Conservation (phyloP, 2,329 filamentous ascomycete species). For the Penicillium sp. region DNA sequence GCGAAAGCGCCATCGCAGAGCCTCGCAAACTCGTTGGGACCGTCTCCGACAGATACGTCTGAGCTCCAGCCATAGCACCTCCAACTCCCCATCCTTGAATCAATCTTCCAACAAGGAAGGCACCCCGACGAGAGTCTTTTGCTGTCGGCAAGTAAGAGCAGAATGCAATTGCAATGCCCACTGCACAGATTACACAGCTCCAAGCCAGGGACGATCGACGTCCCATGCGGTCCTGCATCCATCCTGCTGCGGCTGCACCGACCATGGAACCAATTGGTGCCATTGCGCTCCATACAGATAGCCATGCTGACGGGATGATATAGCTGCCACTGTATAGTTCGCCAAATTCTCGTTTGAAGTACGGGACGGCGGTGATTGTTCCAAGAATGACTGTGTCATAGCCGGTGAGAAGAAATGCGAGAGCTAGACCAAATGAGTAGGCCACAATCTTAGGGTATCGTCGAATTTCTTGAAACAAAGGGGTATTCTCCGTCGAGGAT, state of each 20-base stretch:
- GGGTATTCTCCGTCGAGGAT: background rate
- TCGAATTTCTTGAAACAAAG: slow-evolving; percentile 32
- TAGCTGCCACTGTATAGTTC: slow-evolving; percentile 36
- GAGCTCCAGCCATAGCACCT: slow-evolving; percentile 50
- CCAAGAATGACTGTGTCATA: slow-evolving; percentile 35
- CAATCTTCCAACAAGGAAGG: slow-evolving; percentile 56
- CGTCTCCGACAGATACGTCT: slow-evolving; percentile 61
- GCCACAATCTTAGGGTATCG: slow-evolving; percentile 26
- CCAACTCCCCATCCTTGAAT: slow-evolving; percentile 56
- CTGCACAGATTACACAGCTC: slow-evolving; percentile 47
- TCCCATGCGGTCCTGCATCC: slow-evolving; percentile 50
- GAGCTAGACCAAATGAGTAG: slow-evolving; percentile 20
- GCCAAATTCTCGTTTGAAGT: slow-evolving; percentile 44
- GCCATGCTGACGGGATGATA: slow-evolving; percentile 53
- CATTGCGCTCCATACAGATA: slow-evolving; percentile 53
- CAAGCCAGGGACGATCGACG: slow-evolving; percentile 46
- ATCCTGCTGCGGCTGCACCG: slow-evolving; percentile 48
- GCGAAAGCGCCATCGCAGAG: slow-evolving; percentile 57
- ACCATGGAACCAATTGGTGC: slow-evolving; percentile 48
- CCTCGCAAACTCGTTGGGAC: slow-evolving; percentile 55
- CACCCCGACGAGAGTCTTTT: slow-evolving; percentile 40
- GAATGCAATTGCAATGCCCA: slow-evolving; percentile 46
- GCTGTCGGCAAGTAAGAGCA: slow-evolving; percentile 39
- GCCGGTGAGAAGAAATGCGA: slow-evolving; percentile 30
- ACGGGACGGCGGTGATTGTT: slow-evolving; percentile 32